Percentiles rank a stretch among this genome's conserved stretches.
These are phyloP conservation scores for Barnettozyma siamensis DNA, from an alignment of 805 yeast species.

Conservation along the genomic window DNA sequence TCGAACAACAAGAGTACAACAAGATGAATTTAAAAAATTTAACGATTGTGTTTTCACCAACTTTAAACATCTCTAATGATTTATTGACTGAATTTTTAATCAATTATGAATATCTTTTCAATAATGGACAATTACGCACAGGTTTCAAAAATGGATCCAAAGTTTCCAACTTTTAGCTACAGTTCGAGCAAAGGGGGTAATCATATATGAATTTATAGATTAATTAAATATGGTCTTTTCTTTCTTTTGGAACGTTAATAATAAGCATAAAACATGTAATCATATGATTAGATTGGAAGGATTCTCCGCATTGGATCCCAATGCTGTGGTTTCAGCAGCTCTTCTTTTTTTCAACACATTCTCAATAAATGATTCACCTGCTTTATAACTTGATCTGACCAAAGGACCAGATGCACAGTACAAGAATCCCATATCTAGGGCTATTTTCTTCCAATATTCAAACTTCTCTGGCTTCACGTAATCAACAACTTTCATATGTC, in stretches of 20 bases:
- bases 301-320: neutral
- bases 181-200: no score
- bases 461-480: slow-evolving; percentile 92
- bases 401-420: slow-evolving; percentile 97
- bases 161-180: slow-evolving; percentile 16
- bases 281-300: neutral
- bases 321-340: neutral
- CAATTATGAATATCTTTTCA: slow-evolving; percentile 59
- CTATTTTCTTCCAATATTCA: slow-evolving; percentile 85
- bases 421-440: slow-evolving; percentile 83
- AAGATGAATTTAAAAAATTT: slow-evolving; percentile 81
- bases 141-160: slow-evolving; percentile 46
- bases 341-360: slow-evolving; percentile 77
- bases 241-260: no score
- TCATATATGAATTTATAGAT: no score
- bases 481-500: slow-evolving; percentile 98
- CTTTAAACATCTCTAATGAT: slow-evolving; percentile 61
- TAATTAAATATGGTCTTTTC: no score
- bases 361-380: slow-evolving; percentile 96
- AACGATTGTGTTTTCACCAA: slow-evolving; percentile 79
- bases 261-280: neutral
- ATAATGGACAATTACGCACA: slow-evolving; percentile 42
- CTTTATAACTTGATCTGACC: slow-evolving; percentile 94
- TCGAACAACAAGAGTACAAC: slow-evolving; percentile 54
- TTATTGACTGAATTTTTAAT: slow-evolving; percentile 53